Percentiles rank a stretch among this genome's conserved stretches.
These are phyloP conservation scores for Neofusicoccum sp. DNA, from an alignment of 2,329 filamentous ascomycete genomes.

Conservation along the genomic window DNA sequence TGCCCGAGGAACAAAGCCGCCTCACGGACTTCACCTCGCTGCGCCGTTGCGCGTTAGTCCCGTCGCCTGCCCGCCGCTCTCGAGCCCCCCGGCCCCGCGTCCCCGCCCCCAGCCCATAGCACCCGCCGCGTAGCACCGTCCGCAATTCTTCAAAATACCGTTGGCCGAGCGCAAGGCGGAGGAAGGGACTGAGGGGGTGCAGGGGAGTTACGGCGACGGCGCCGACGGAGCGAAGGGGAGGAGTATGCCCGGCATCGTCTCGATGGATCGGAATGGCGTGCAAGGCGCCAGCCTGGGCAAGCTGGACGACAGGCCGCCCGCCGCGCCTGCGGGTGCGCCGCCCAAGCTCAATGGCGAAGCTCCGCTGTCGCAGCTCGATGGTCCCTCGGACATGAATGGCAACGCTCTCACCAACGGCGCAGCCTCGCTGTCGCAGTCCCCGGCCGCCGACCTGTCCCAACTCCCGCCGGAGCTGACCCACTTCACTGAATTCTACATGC, in stretches of 20 bases:
- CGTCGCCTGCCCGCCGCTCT: constrained; percentile 9
- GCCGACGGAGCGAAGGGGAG: constrained; percentile 28
- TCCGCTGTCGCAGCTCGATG: constrained; percentile 11
- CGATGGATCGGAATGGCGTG: constrained; percentile 47
- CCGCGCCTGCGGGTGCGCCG: background rate
- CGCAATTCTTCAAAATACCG: constrained; percentile 15
- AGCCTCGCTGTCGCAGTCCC: constrained; percentile 18
- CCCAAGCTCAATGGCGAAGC: constrained; percentile 17
- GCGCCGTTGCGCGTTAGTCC: constrained; percentile 16
- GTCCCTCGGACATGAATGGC: constrained; percentile 14
- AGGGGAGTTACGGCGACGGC: constrained; percentile 31
- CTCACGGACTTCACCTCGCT: constrained; percentile 3
- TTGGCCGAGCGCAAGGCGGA: constrained; percentile 18
- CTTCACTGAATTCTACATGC: constrained; percentile 70
- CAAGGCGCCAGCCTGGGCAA: constrained; percentile 31
- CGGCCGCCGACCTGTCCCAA: constrained; percentile 22
- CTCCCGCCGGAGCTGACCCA: constrained; percentile 59
- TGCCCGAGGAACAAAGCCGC: constrained; percentile 10
- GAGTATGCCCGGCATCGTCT: constrained; percentile 50
- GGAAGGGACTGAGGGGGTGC: constrained; percentile 17
- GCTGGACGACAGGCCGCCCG: constrained; percentile 1
- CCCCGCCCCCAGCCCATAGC: background rate
- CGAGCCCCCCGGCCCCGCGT: constrained; percentile 12
- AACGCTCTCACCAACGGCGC: constrained; percentile 15
- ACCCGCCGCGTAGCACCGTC: background rate